These are phyloP conservation scores for Kodamaea sp. DNA, from an alignment of 1,139 yeast species.

Conservation along the genomic window DNA sequence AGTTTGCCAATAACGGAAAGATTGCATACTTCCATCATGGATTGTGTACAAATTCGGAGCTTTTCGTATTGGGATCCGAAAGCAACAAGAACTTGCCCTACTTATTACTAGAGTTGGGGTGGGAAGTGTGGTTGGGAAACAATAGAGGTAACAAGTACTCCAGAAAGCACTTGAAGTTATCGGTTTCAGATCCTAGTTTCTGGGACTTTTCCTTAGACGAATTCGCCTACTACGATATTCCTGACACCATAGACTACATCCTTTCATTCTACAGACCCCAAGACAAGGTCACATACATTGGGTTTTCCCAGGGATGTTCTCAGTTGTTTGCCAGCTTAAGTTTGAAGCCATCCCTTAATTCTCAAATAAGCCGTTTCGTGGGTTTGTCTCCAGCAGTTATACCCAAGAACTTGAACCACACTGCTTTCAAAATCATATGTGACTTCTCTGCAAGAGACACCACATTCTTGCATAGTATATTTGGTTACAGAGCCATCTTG, in stretches of 20 bases:
- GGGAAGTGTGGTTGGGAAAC: slow-evolving; percentile 41
- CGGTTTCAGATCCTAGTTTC: slow-evolving; percentile 51
- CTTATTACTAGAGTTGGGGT: slow-evolving; percentile 31
- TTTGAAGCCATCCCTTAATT: slow-evolving; percentile 39
- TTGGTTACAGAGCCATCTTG: slow-evolving; percentile 45
- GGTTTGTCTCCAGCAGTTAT: slow-evolving; percentile 50
- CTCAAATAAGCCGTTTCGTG: slow-evolving; percentile 34
- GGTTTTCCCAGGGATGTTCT: slow-evolving; percentile 51
- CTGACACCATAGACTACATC: slow-evolving; percentile 69
- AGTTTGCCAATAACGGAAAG: slow-evolving; percentile 12
- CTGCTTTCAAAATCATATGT: slow-evolving; percentile 36
- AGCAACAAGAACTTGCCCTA: slow-evolving; percentile 33
- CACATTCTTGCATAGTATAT: slow-evolving; percentile 35
- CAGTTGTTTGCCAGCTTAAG: slow-evolving; percentile 47
- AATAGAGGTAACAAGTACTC: slow-evolving; percentile 40
- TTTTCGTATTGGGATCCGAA: slow-evolving; percentile 42
- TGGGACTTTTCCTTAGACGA: slow-evolving; percentile 91
- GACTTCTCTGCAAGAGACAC: slow-evolving; percentile 37
- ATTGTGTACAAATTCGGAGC: slow-evolving; percentile 45
- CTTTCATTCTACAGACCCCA: slow-evolving; percentile 8
- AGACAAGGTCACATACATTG: slow-evolving; percentile 35
- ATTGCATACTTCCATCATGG: slow-evolving; percentile 53
- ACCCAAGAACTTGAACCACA: slow-evolving; percentile 43
- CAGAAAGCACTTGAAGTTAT: slow-evolving; percentile 36
- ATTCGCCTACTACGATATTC: slow-evolving; percentile 81